Evolutionary conservation across 768 basidiomycete species (phyloP), one percentile per base, ranked within the genome.

Genomic region (Podaxis carcinomalis): DNA sequence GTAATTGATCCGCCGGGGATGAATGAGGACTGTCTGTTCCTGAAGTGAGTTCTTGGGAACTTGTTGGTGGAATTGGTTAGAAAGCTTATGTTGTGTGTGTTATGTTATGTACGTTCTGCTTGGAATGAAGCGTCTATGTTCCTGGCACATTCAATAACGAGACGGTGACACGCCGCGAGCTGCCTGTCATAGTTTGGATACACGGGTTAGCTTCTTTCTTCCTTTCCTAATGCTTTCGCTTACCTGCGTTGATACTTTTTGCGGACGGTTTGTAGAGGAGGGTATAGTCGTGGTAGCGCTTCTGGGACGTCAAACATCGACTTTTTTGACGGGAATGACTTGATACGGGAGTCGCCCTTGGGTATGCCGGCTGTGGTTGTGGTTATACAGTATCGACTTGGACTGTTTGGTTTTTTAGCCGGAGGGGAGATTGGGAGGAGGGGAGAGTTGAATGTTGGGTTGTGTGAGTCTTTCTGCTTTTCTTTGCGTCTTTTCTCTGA

Each of bases 391-490:
- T 80, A 80, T 56, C 72, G 79, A 13, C 62, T 81, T 3, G 80
- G 80, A 1, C 57, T 78, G 2, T 79, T 77, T 62, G 80, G 2
- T 58, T 78, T 1, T 79, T 77, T 62, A 35, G 59, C 81, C 21
- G 80, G 82, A 0, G 61, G 67, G 37, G 65, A 73, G 32, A 74
- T 83, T 5, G 77, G 82, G 56, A 65, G 71, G 6, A 69, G 69
- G 7, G 83, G 83, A 5, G 74, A 63, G 2, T 64, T 81, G 57
- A 84, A 83, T 51, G 80, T 77, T 14, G 82, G 81, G 19, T 64
- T 84, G 52, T 68, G 82, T 83, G 60, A 56, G 78, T 72, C 25
- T 14, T 32, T 11, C 23, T 28, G 1, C 37, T 58, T n/a, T n/a
- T 27, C 10, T 51, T 27, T 39, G n/a, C 0, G 3, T 28, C 23